Base-by-base conservation (phyloP, 1,139 yeast species). In the Zygosaccharomyces pseudobailii region DNA sequence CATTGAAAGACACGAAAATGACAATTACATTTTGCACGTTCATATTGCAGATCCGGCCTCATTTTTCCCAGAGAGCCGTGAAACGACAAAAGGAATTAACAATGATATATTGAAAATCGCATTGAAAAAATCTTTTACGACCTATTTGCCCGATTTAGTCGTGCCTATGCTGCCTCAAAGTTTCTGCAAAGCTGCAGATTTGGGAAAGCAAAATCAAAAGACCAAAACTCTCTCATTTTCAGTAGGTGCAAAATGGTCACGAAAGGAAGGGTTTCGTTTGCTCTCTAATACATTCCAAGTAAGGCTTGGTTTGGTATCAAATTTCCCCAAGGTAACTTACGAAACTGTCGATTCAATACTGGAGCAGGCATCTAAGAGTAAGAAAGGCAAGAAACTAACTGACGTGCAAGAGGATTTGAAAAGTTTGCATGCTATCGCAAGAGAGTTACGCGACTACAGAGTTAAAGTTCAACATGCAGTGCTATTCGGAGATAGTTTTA, bases 21-120 rank as follows among this genome's bases (percentile, higher is more conserved):
- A 66, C 1, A 59, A 62, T 4, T 76, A 71, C 56, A 68, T 70
- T 2, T 59, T 90, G 5, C 77, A 84, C 30, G 74, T 88, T 6
- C 96, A 87, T 66, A 80, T 92, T 51, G 97, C 98, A 1, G 92
- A 90, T 62, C 97, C 97, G 0, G 74, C 88, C 0, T 82, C 94
- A 0, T 40, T 80, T 72, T 57, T 66, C 81, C 44, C 49, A 8
- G 56, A 55, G 34, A 17, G 37, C 3, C 39, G 45, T 10, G 35
- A 25, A 13, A 41, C 35, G 4, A 30, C 35, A 3, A 22, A 17
- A 22, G 65, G 66, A 17, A 78, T 80, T 1, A 60, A 67, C 5
- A 75, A 82, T 1, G 67, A 70, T 0, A 56, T 84, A n/a, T 72
- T 84, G 22, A 68, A 73, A 43, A 72, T 80, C 42, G 95, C 95